These are phyloP conservation scores for Goffeauzyma gilvescens DNA, from an alignment of 768 basidiomycete species.

Conservation along the genomic window DNA sequence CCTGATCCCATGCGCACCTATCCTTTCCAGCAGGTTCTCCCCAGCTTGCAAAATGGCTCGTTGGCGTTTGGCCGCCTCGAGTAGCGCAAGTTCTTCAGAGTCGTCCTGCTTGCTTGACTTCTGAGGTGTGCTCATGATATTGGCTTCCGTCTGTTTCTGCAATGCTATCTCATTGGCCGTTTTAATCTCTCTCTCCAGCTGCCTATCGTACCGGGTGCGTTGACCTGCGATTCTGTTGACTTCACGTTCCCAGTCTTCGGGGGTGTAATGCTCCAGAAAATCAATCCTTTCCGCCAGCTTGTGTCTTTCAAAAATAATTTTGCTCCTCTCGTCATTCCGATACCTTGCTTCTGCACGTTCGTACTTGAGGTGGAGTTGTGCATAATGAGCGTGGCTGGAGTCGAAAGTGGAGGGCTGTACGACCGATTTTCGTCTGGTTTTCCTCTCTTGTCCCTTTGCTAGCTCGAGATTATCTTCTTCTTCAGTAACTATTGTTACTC, in stretches of 20 bases:
- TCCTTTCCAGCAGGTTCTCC: not conserved
- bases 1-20: slow-evolving; percentile 1
- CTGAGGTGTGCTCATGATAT: not conserved
- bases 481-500: not conserved
- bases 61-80: no score
- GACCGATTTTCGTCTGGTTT: not conserved
- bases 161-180: not conserved
- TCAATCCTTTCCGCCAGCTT: slow-evolving; percentile 4
- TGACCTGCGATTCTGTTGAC: slow-evolving; percentile 1
- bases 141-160: not conserved
- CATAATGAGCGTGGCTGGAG: not conserved
- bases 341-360: slow-evolving; percentile 2
- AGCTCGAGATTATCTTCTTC: not conserved
- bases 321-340: slow-evolving; percentile 1
- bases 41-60: slow-evolving; percentile 2
- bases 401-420: not conserved
- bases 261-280: slow-evolving; percentile 1
- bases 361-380: slow-evolving; percentile 1
- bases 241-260: slow-evolving; percentile 1
- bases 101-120: slow-evolving; percentile 4
- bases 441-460: not conserved
- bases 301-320: slow-evolving; percentile 4
- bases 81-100: no score
- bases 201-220: slow-evolving; percentile 1
- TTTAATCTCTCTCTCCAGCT: slow-evolving; percentile 1